phyloP scores from a whole-genome alignment of 2,329 filamentous ascomycete species.

The Trichoderma sp. region DNA sequence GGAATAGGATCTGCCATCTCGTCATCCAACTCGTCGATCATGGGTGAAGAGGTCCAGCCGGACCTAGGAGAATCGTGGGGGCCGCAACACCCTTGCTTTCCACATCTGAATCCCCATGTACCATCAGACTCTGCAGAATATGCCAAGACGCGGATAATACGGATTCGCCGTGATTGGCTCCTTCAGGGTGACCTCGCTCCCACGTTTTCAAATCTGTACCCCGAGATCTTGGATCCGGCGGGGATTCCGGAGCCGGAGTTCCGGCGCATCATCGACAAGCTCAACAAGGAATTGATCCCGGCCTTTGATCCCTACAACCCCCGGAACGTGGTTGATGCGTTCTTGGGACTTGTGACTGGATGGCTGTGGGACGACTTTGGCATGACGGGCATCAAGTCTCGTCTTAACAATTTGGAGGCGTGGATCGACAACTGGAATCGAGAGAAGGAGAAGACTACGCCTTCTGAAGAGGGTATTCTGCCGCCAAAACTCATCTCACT shows the following conservation, averaged over 20 bases:
- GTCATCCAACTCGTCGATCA: conserved; percentile 61
- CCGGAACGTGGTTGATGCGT: conserved; percentile 76
- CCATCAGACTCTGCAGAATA: conserved; percentile 75
- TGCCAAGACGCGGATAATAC: conserved; percentile 80
- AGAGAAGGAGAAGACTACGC: conserved; percentile 62
- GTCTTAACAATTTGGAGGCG: conserved; percentile 69
- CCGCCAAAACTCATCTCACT: conserved; percentile 76
- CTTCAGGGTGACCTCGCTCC: conserved; percentile 85
- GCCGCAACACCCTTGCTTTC: conserved; percentile 89
- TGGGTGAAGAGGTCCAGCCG: conserved; percentile 65
- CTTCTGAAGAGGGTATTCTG: conserved; percentile 53
- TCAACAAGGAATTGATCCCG: conserved; percentile 76
- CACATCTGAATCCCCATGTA: conserved; percentile 91
- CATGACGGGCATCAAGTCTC: conserved; percentile 71
- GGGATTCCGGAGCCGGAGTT: conserved; percentile 86
- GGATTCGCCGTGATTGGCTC: conserved; percentile 90
- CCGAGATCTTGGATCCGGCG: conserved; percentile 87
- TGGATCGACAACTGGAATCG: conserved; percentile 89
- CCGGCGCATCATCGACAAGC: conserved; percentile 73
- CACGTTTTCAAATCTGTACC: conserved; percentile 92
- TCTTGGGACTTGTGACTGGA: conserved; percentile 80
- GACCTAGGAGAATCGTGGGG: conserved; percentile 84
- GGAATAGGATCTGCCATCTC: conserved; percentile 59
- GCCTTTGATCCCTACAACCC: conserved; percentile 78
- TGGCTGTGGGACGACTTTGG: conserved; percentile 96